Evolutionary conservation across 331 rosid species (phyloP).

Genomic region (Quercus tomentella): DNA sequence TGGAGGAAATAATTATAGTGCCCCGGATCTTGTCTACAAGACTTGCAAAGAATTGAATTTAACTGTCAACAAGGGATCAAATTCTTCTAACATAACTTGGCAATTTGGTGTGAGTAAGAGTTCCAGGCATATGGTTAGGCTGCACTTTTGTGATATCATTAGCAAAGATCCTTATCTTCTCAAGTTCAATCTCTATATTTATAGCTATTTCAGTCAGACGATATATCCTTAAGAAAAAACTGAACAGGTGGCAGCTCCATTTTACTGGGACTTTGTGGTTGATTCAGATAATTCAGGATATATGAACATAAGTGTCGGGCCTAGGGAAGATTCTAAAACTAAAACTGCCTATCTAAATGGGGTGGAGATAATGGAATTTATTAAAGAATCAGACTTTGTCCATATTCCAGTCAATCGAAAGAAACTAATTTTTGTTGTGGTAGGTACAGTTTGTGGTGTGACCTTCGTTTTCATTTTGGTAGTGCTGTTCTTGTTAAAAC

Average conservation of each 20-base stretch:
- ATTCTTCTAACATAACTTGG: conserved; percentile 35
- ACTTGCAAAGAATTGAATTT: conserved; percentile 27
- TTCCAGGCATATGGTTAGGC: conserved; percentile 21
- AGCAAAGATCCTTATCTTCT: fast-evolving
- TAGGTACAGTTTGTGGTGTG: conserved; percentile 30
- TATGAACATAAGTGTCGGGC: conserved; percentile 23
- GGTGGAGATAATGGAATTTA: conserved; percentile 34
- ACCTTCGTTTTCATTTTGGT: conserved; percentile 17
- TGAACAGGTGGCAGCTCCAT: not conserved
- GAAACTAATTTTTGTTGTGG: not conserved
- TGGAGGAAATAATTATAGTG: not conserved
- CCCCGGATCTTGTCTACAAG: conserved; percentile 34
- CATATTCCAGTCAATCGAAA: not conserved
- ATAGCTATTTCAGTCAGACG: not conserved
- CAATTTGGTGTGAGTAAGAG: conserved; percentile 28
- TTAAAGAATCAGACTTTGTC: not conserved
- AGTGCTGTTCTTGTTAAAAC: conserved; percentile 15
- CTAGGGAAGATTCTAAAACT: not conserved
- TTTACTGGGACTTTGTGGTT: conserved; percentile 23
- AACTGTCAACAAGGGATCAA: not conserved
- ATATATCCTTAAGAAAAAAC: not conserved
- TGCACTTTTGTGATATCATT: conserved; percentile 39
- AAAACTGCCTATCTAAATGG: conserved; percentile 37
- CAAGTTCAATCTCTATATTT: conserved; percentile 4
- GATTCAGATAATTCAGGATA: conserved; percentile 11